Evolutionary conservation across 2,329 filamentous ascomycete species (phyloP), one percentile per base, ranked within the genome.

Genomic region (Geoglossum cookeanum): DNA sequence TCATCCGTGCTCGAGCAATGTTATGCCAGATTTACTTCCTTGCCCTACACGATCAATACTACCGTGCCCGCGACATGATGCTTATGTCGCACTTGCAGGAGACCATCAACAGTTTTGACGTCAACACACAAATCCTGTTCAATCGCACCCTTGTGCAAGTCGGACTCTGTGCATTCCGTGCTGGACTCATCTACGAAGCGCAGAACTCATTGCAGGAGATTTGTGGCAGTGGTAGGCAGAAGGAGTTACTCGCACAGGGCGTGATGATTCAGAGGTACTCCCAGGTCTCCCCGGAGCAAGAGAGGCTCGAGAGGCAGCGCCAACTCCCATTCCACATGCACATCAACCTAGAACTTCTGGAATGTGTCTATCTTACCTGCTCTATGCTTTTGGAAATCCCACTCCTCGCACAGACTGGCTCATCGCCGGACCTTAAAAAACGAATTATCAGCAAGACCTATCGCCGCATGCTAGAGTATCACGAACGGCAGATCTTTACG

Each of bases 281-380:
- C 66, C 90, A 95, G 67, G 92, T 98, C 60, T 92, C 90, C 39
- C 92, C 92, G 17, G 92, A 98, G 73, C 92, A 98, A 73, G 92
- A 98, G 75, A 87, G 91, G 63, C 79, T 97, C 44, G 92, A 98
- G 76, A 87, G 92, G 69, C 91, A 97, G 74, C 84, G 92, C 65
- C 92, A 98, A 74, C 80, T 98, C 63, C 92, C 92, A 42, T 98
- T 98, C 83, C 92, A 98, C 77, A 96, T 98, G 89, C 92, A 98
- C 79, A 98, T 98, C 78, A 98, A 98, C 77, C 80, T 98, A 56
- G 92, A 98, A 72, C 81, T 98, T 57, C 80, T 98, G 44, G 92
- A 98, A 75, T 97, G 92, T 68, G 91, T 97, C 61, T 98, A 98
- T 75, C 80, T 98, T 59, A 97, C 92, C 55, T 97, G 91, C 77